Evolutionary conservation across 192 early-diverging fungal genomes (phyloP).

Genomic region (Diversispora eburnea): DNA sequence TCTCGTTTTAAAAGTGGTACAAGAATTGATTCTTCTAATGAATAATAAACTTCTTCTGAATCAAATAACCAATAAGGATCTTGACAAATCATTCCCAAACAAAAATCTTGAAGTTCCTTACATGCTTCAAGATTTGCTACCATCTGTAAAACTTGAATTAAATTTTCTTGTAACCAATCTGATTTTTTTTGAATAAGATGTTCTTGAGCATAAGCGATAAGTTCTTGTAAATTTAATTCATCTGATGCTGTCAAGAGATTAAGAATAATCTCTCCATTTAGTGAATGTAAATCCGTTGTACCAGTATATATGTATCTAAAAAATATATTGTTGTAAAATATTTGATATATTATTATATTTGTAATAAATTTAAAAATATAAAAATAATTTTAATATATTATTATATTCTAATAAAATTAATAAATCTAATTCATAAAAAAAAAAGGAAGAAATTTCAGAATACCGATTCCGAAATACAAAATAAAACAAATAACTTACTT

Average conservation of each 20-base stretch:
- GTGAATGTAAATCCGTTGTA: background rate
- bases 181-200: conserved; percentile 22
- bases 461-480: too few relatives aligned
- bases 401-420: too few relatives aligned
- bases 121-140: conserved; percentile 7
- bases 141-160: conserved; percentile 3
- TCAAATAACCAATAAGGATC: conserved; percentile 19
- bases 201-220: conserved; percentile 8
- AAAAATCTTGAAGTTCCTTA: conserved; percentile 16
- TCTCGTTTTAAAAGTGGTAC: conserved; percentile 22
- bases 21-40: conserved; percentile 21
- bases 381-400: background rate
- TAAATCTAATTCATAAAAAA: too few relatives aligned
- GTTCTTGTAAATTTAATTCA: conserved; percentile 17
- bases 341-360: background rate
- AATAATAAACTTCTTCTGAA: conserved; percentile 5
- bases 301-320: conserved; percentile 23
- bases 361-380: background rate
- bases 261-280: conserved; percentile 1
- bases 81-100: conserved; percentile 23
- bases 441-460: too few relatives aligned
- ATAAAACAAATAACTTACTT: background rate
- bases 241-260: conserved; percentile 18
- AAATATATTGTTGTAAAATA: background rate
- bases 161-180: conserved; percentile 21